phyloP scores from a whole-genome alignment of 805 yeast genomes.

The Metschnikowia chrysomelidarum region DNA sequence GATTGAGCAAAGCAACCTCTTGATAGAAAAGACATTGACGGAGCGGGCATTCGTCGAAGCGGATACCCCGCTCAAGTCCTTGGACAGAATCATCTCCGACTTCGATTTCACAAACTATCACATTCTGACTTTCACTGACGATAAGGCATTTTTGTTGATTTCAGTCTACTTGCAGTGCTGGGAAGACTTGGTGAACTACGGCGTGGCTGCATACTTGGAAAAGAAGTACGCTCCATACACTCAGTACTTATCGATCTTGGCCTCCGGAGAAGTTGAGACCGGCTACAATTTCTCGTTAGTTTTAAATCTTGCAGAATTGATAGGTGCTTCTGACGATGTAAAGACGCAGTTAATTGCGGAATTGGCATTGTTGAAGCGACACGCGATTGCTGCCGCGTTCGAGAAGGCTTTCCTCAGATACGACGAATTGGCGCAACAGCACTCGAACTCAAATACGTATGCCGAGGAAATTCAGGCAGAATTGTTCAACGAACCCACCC shows the following conservation, averaged over 20 bases:
- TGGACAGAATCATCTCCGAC: slow-evolving; percentile 89
- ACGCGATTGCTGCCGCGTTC: slow-evolving; percentile 91
- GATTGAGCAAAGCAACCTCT: slow-evolving; percentile 77
- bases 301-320: slow-evolving; percentile 51
- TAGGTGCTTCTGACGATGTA: slow-evolving; percentile 43
- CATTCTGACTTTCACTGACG: slow-evolving; percentile 75
- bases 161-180: slow-evolving; percentile 77
- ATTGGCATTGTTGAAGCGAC: slow-evolving; percentile 75
- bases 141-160: slow-evolving; percentile 60
- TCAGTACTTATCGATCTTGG: slow-evolving; percentile 33
- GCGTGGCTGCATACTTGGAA: slow-evolving; percentile 54
- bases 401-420: slow-evolving; percentile 80
- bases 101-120: slow-evolving; percentile 96
- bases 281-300: slow-evolving; percentile 81
- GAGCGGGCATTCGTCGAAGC: slow-evolving; percentile 57
- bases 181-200: slow-evolving; percentile 67
- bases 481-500: slow-evolving; percentile 52
- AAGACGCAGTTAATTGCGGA: slow-evolving; percentile 54
- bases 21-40: slow-evolving; percentile 75
- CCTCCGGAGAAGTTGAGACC: slow-evolving; percentile 51
- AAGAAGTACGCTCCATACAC: slow-evolving; percentile 44
- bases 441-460: slow-evolving; percentile 42
- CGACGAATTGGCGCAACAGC: slow-evolving; percentile 56
- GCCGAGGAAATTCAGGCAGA: slow-evolving; percentile 44
- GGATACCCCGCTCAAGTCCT: slow-evolving; percentile 32